These are phyloP conservation scores for Thalassiosira exigua DNA, from an alignment of 352 stramenopile species.

Conservation along the genomic window DNA sequence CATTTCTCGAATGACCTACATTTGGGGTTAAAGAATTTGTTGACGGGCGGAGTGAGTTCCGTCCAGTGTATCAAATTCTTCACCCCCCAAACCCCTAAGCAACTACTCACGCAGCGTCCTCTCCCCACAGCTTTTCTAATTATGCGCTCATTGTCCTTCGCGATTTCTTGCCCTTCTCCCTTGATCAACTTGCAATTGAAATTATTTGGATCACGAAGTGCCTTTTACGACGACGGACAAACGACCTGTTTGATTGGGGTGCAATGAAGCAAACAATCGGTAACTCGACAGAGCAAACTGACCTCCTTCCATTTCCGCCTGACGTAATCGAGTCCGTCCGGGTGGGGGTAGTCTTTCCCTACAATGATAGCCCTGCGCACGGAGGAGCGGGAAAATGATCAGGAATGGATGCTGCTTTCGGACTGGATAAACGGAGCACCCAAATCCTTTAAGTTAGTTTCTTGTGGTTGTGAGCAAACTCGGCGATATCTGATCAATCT, in stretches of 20 bases:
- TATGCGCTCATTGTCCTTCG: conserved; percentile 69
- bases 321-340: conserved; percentile 91
- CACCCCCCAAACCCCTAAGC: too few species aligned
- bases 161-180: conserved; percentile 1
- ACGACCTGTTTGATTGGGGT: too few species aligned
- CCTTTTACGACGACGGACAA: too few species aligned
- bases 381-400: neutral
- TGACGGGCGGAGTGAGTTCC: too few species aligned
- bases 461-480: too few species aligned
- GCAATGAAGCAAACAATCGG: too few species aligned
- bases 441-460: too few species aligned
- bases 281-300: too few species aligned
- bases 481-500: too few species aligned
- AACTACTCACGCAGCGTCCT: conserved; percentile 88
- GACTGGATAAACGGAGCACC: too few species aligned
- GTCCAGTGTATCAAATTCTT: neutral
- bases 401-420: too few species aligned
- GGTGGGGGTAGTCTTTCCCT: conserved; percentile 91
- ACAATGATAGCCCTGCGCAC: conserved; percentile 85
- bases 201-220: conserved; percentile 89
- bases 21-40: too few species aligned
- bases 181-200: conserved; percentile 62
- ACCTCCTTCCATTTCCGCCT: conserved; percentile 90
- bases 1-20: conserved; percentile 90
- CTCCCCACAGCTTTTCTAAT: conserved; percentile 92